Percentiles rank a stretch among this genome's conserved stretches.
Evolutionary conservation across 768 basidiomycete genomes (phyloP).

Genomic region (Pholiota conissans): DNA sequence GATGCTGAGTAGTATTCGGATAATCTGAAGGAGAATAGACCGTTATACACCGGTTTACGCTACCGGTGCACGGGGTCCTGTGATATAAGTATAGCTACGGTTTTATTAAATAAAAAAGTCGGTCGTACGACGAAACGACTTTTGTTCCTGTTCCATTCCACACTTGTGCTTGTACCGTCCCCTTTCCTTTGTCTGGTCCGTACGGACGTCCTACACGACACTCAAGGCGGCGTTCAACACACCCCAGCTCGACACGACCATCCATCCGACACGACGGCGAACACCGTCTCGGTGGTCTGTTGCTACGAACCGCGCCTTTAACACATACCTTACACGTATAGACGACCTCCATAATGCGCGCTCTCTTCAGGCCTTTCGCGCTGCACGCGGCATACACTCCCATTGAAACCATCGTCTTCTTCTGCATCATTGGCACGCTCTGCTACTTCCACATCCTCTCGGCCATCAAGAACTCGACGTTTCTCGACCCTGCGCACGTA

Average conservation of each 20-base stretch:
- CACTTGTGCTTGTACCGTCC: not conserved
- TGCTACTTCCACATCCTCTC: conserved; percentile 93
- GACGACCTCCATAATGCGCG: conserved; percentile 42
- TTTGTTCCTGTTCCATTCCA: conserved; percentile 1
- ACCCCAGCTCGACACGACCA: not conserved
- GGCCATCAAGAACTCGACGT: conserved; percentile 86
- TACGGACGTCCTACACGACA: not conserved
- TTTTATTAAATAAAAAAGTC: conserved; percentile 3
- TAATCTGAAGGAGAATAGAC: not conserved
- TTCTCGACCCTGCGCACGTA: conserved; percentile 54
- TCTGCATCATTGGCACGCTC: conserved; percentile 86
- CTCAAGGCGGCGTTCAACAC: not conserved
- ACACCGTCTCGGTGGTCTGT: not conserved
- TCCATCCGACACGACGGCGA: not conserved
- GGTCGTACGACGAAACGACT: conserved; percentile 8
- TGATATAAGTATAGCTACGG: not conserved
- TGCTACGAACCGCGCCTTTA: not conserved
- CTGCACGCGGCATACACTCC: conserved; percentile 73
- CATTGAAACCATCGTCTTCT: conserved; percentile 89
- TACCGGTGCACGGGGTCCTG: not conserved
- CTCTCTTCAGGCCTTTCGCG: conserved; percentile 66
- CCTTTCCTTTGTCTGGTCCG: not conserved
- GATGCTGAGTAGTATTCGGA: not conserved
- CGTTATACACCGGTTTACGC: not conserved
- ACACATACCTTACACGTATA: not conserved